These are phyloP conservation scores for Tolypocladium album DNA, from an alignment of 2,329 filamentous ascomycete genomes.

Conservation along the genomic window DNA sequence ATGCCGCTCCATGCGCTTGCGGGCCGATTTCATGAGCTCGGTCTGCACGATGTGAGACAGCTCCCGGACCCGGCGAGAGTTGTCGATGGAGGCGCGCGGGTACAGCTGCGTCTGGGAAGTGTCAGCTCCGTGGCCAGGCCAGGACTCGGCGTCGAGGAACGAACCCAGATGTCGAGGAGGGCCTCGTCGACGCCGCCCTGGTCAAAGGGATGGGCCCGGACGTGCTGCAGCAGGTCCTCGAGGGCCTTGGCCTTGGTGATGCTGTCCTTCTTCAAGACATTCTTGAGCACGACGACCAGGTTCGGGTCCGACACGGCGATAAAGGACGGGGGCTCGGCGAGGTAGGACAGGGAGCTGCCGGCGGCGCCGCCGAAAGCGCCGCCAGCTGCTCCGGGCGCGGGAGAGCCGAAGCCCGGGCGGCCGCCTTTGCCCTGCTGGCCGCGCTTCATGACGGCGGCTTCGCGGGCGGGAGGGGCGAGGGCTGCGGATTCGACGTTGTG, in stretches of 20 bases:
- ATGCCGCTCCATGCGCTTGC: constrained; percentile 74
- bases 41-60: constrained; percentile 67
- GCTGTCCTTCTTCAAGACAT: constrained; percentile 82
- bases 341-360: constrained; percentile 61
- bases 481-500: not conserved
- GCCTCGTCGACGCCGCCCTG: constrained; percentile 61
- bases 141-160: constrained; percentile 1
- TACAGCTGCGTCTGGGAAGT: constrained; percentile 64
- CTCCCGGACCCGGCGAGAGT: constrained; percentile 77
- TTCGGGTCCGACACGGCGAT: constrained; percentile 68
- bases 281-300: constrained; percentile 84
- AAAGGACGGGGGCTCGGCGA: constrained; percentile 76
- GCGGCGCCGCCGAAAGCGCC: constrained; percentile 24
- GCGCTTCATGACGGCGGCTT: constrained; percentile 1
- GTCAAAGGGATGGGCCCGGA: constrained; percentile 42
- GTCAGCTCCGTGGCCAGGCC: not conserved
- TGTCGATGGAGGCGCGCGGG: constrained; percentile 82
- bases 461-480: not conserved
- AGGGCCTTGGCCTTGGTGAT: constrained; percentile 86
- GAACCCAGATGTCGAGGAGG: constrained; percentile 80
- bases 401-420: not conserved
- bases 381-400: not conserved
- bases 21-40: constrained; percentile 48
- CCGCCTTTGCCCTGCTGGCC: constrained; percentile 1
- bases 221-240: constrained; percentile 66